Evolutionary conservation across 768 basidiomycete species (phyloP).

Genomic region (Termitomyces sp.): DNA sequence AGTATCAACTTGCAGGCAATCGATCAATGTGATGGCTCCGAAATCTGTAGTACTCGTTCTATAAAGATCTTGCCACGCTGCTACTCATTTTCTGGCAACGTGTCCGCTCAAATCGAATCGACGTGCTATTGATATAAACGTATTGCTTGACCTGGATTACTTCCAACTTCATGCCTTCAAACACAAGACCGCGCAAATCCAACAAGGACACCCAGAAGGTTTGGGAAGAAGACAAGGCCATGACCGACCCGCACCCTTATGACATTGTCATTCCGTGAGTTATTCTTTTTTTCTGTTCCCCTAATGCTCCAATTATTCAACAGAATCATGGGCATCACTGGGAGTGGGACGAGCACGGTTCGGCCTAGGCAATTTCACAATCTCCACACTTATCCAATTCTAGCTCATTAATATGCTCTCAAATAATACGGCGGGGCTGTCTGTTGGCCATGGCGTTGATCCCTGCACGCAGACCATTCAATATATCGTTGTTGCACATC

Average conservation of each 20-base stretch:
- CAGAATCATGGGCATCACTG: conserved; percentile 12
- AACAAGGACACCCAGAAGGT: not conserved
- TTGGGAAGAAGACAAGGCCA: conserved; percentile 1
- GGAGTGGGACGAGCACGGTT: conserved; percentile 14
- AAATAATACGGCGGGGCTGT: not conserved
- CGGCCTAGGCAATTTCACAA: not conserved
- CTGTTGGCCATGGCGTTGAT: conserved; percentile 11
- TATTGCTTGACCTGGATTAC: not conserved
- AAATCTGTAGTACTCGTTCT: not conserved
- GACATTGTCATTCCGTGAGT: conserved; percentile 15
- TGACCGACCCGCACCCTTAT: conserved; percentile 8
- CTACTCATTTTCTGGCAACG: not conserved
- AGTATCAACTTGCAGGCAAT: not conserved
- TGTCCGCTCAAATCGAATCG: not conserved
- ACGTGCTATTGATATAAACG: conserved; percentile 1
- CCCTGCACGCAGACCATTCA: conserved; percentile 7
- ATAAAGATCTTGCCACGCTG: not conserved
- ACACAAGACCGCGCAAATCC: conserved; percentile 1
- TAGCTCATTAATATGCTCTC: conserved; percentile 11
- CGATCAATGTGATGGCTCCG: not conserved
- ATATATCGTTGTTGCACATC: conserved; percentile 4
- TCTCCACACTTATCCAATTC: not conserved
- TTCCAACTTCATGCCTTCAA: conserved; percentile 1
- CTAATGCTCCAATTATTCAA: not conserved
- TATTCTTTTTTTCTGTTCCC: not conserved